A percentile compares a stretch with the other conserved stretches of the same genome.
Evolutionary conservation across 352 stramenopile species (phyloP).

Genomic region (Globisporangium carolinianum): DNA sequence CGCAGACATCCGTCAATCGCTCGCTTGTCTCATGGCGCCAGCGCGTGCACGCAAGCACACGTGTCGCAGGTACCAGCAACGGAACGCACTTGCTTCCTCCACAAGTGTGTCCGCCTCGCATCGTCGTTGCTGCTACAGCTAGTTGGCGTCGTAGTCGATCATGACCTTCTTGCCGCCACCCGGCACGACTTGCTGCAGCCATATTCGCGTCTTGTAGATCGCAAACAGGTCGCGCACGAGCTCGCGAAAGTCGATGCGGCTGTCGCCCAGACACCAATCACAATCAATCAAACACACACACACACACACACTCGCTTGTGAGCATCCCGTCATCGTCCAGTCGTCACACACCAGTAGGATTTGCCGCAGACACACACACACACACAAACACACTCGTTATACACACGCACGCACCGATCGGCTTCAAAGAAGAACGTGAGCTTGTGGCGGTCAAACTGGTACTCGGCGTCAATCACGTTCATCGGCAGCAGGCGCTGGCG

Average conservation of each 20-base stretch:
- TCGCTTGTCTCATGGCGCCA: not conserved
- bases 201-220: slow-evolving; percentile 98
- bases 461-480: slow-evolving; percentile 97
- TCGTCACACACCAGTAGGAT: not conserved
- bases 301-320: not conserved
- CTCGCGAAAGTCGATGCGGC: slow-evolving; percentile 96
- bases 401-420: slow-evolving; percentile 56
- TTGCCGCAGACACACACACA: not conserved
- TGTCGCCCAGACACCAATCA: slow-evolving; percentile 9
- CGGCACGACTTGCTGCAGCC: slow-evolving; percentile 94
- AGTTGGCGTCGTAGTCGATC: slow-evolving; percentile 51
- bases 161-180: slow-evolving; percentile 60
- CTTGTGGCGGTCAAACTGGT: slow-evolving; percentile 98
- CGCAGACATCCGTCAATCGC: not conserved
- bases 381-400: not conserved
- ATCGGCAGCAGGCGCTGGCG: slow-evolving; percentile 92
- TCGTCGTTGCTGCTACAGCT: slow-evolving; percentile 12
- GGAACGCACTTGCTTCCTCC: not conserved
- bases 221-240: slow-evolving; percentile 97
- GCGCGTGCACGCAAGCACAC: not conserved
- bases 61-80: not conserved
- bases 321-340: not conserved
- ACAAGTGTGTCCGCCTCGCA: not conserved
- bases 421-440: slow-evolving; percentile 99
- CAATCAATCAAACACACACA: slow-evolving; percentile 2